phyloP scores from a whole-genome alignment of 1,284 basidiomycete species.

The Irpex sp. region DNA sequence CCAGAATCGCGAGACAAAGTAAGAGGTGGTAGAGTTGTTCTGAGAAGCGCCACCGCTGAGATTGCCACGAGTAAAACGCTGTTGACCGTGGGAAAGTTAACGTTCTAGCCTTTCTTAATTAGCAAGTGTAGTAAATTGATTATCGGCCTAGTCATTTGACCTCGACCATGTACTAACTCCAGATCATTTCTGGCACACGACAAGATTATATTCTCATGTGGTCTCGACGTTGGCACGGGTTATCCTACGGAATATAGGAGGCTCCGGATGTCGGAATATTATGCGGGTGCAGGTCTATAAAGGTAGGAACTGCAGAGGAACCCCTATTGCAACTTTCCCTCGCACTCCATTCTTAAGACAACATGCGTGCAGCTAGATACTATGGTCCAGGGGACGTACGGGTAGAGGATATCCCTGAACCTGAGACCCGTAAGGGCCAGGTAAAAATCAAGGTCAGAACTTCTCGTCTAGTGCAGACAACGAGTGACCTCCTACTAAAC shows the following conservation, averaged over 20 bases:
- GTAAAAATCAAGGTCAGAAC: conserved; percentile 30
- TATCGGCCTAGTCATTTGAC: conserved; percentile 1
- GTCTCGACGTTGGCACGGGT: neutral
- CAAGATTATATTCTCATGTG: neutral
- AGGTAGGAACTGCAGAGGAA: neutral
- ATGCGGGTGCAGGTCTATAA: neutral
- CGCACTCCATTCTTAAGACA: neutral
- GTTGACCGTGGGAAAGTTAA: neutral
- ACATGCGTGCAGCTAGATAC: conserved; percentile 29
- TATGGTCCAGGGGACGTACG: conserved; percentile 30
- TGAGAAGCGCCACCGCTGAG: neutral
- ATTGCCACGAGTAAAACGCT: neutral
- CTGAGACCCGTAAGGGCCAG: conserved; percentile 17
- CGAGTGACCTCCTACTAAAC: neutral
- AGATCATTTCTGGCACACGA: neutral
- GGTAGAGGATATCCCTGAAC: conserved; percentile 28
- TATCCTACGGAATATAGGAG: neutral
- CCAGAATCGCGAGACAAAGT: no score
- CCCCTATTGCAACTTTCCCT: neutral
- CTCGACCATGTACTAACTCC: neutral
- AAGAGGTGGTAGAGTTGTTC: neutral
- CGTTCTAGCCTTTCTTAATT: neutral
- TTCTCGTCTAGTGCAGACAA: neutral
- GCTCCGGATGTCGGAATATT: neutral
- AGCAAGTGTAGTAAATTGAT: neutral